Evolutionary conservation across 164 flowering plant genomes (phyloP), one percentile per base, ranked within the genome.

Genomic region (Litsea cubeba): DNA sequence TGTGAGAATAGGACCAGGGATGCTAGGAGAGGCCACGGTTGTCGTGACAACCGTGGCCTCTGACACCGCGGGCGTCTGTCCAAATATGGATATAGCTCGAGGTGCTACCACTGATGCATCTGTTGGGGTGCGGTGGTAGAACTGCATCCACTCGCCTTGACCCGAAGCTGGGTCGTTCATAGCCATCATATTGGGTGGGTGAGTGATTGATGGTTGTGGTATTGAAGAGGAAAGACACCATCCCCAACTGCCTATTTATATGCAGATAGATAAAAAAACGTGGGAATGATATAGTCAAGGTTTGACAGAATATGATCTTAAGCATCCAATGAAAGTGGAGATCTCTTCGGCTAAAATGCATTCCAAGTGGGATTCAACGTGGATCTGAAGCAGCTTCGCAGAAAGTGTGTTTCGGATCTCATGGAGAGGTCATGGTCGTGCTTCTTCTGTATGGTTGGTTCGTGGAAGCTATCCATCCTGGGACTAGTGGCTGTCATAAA

Each of bases 121-220:
- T 54, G 73, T 25, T 3, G 70, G 22, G 74, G 60, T 26, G 25
- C 76, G 77, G 0, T 77, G 78, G 57, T 83, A 83, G 76, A 83
- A 78, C n/a, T 82, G 83, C 24, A 74, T 6, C 88, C 88, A 86
- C 35, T 84, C 85, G 40, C 7, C 69, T 2, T 85, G 79, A 63
- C 23, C 69, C n/a, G 85, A 81, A 80, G 83, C 78, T 68, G 84
- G 75, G 32, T 79, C 69, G 40, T 66, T 81, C 84, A 83, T 78
- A 67, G 79, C 76, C 70, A 67, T 72, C 25, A 1, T 3, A 1
- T 23, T 20, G 60, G n/a, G n/a, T 15, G 5, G 20, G 60, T 54
- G 60, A 2, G 1, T 40, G 25, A 8, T 11, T 54, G 60, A 3
- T 54, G 60, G 40, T 11, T 68, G 17, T 15, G 17, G 17, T 3